Base-by-base conservation (phyloP, 2,329 filamentous ascomycete species). In the Lecanicillium sp. region DNA sequence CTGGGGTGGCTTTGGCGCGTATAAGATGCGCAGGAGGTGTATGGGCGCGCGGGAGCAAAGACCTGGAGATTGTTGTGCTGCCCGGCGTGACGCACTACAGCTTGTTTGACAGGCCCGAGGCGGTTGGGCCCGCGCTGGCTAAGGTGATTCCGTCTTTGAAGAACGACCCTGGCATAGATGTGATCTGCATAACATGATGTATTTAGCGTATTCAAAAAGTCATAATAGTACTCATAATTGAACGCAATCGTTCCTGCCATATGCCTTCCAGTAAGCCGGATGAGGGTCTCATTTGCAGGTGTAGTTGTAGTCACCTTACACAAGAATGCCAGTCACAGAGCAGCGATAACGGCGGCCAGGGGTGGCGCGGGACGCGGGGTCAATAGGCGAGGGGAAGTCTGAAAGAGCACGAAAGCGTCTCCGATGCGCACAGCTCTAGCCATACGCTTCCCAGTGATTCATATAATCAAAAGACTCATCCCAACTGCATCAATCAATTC, bases 131-230 rank as follows among this genome's bases (percentile, higher is more conserved):
- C 5, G 51, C 51, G 4, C 17, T 52, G 27, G 33, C 50, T 9
- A 23, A 48, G 19, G 48, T 45, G 10, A 10, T 47, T 9, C 39
- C 37, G 4, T 52, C 51, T 10, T 7, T 50, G 9, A 48, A 51
- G 29, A 56, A 54, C 37, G 56, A 60, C 19, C 55, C 56, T 14
- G 60, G 56, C 5, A 60, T 62, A 21, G 52, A 58, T 12, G 51
- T 33, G 15, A 17, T 17, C 19, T 36, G 5, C n/a, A 3, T 17
- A 8, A 19, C 4, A 5, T 37, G 3, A 21, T 5, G 35, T 17
- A 12, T 21, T n/a, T 5, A 21, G 12, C 21, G 12, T 14, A 20
- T 15, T 17, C 11, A 20, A 19, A 36, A 3, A 17, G 35, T 21
- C 35, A 35, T 10, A 17, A 9, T 41, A 15, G 3, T 2, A 5